phyloP scores from a whole-genome alignment of 495 filamentous ascomycete genomes.

The Penicillium subrubescens region DNA sequence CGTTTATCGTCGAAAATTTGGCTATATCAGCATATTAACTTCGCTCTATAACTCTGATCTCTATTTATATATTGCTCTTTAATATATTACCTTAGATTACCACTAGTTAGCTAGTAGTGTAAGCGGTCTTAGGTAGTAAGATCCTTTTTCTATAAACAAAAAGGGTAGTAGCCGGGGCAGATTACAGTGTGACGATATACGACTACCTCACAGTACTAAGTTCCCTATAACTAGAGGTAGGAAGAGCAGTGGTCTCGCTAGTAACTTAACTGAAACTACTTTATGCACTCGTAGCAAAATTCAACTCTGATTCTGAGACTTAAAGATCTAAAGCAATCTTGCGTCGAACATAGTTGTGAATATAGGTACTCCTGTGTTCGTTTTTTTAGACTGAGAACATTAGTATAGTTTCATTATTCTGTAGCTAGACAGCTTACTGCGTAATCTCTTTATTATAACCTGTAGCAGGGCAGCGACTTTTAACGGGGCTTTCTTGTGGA shows the following conservation, averaged over 20 bases:
- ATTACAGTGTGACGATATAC: conserved; percentile 23
- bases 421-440: background rate
- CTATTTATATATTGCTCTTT: conserved; percentile 17
- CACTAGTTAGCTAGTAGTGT: conserved; percentile 19
- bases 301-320: conserved; percentile 14
- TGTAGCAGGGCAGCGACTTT: conserved; percentile 11
- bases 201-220: conserved; percentile 23
- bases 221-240: conserved; percentile 22
- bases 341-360: background rate
- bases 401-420: background rate
- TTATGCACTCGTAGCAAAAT: conserved; percentile 24
- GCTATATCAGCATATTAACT: conserved; percentile 12
- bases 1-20: conserved; percentile 18
- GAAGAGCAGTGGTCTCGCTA: conserved; percentile 13
- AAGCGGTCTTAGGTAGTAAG: conserved; percentile 17
- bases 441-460: background rate
- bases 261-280: conserved; percentile 13
- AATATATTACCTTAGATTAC: conserved; percentile 24
- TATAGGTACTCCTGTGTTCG: background rate
- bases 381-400: background rate
- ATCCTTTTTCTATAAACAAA: conserved; percentile 15
- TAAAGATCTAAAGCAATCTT: conserved; percentile 6
- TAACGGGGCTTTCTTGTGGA: conserved; percentile 6
- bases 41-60: background rate
- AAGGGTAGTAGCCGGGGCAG: conserved; percentile 22